These are phyloP conservation scores for Dorcoceras hygrometricum DNA, from an alignment of 257 asterid genomes.

Conservation along the genomic window DNA sequence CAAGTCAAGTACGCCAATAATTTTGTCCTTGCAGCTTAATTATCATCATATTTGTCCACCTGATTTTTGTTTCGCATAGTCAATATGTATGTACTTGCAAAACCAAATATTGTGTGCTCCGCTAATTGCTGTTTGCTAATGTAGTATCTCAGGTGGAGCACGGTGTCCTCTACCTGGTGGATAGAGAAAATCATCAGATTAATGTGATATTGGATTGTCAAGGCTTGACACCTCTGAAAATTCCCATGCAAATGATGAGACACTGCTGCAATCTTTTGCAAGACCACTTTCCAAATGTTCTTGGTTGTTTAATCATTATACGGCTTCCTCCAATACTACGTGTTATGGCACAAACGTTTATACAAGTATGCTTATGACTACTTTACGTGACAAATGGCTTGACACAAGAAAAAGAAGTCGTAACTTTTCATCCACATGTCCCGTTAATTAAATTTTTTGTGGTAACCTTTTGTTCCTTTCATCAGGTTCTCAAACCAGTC, in stretches of 20 bases:
- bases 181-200: slow-evolving; percentile 57
- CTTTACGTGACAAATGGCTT: not conserved
- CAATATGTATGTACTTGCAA: slow-evolving; percentile 4
- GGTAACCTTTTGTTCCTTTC: slow-evolving; percentile 12
- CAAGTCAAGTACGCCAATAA: slow-evolving; percentile 8
- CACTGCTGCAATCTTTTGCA: slow-evolving; percentile 75
- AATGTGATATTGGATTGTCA: slow-evolving; percentile 87
- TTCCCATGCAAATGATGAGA: slow-evolving; percentile 83
- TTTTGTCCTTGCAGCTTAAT: slow-evolving; percentile 4
- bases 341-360: slow-evolving; percentile 74
- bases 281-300: slow-evolving; percentile 84
- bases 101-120: slow-evolving; percentile 19
- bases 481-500: slow-evolving; percentile 75
- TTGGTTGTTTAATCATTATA: slow-evolving; percentile 71
- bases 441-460: not conserved
- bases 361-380: slow-evolving; percentile 51
- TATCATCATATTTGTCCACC: not conserved
- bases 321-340: slow-evolving; percentile 90
- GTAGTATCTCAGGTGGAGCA: slow-evolving; percentile 97
- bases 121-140: slow-evolving; percentile 33
- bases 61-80: slow-evolving; percentile 9
- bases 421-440: slow-evolving; percentile 6
- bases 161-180: slow-evolving; percentile 67
- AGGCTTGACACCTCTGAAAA: slow-evolving; percentile 61
- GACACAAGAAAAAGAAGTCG: slow-evolving; percentile 11